These are phyloP conservation scores for Fusarium tanahbumbuense DNA, from an alignment of 2,329 filamentous ascomycete species.

Conservation along the genomic window DNA sequence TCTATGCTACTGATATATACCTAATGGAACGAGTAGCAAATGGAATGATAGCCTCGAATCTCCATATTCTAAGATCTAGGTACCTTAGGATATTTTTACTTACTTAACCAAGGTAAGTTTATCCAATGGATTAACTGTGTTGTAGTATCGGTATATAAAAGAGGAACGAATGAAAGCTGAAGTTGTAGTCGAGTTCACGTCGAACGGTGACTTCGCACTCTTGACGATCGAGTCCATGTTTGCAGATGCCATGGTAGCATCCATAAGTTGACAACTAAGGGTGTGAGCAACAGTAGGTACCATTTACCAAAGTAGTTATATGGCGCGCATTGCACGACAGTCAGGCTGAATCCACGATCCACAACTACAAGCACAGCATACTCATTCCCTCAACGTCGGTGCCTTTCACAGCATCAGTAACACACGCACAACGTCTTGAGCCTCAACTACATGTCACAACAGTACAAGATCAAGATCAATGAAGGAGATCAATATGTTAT, in stretches of 20 bases:
- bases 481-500: neutral
- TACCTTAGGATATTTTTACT: too few relatives aligned
- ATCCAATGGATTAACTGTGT: neutral
- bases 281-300: neutral
- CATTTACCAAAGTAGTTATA: neutral
- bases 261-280: neutral
- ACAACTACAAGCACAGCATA: neutral
- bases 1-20: neutral
- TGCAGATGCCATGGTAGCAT: neutral
- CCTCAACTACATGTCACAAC: neutral
- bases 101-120: neutral
- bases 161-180: fast-evolving
- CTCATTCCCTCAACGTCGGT: neutral
- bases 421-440: neutral
- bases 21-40: neutral
- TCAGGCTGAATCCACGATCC: neutral
- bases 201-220: neutral
- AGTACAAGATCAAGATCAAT: neutral
- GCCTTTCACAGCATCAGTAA: neutral
- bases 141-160: neutral
- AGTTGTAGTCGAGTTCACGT: neutral
- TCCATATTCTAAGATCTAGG: neutral
- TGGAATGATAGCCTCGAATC: neutral
- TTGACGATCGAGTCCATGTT: neutral
- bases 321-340: neutral